Base-by-base conservation (phyloP, 352 stramenopile genomes). In the Hyaloperonospora arabidopsidis region DNA sequence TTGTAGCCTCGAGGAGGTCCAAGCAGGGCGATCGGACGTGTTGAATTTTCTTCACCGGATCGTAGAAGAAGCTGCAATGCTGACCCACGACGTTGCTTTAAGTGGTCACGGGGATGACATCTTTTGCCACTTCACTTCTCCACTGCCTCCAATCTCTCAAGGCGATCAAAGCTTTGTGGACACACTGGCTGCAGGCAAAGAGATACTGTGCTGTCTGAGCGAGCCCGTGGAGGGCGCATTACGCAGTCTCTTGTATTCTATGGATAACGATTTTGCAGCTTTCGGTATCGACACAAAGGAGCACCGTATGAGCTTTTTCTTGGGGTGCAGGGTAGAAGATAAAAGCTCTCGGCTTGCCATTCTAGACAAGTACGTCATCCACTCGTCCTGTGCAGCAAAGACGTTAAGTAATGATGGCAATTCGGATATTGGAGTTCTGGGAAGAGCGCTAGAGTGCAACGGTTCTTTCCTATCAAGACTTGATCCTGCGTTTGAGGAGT, bases 221-320 rank as follows among this genome's bases (percentile, higher is more conserved):
- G 53, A 69, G 8, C 66, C 68, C 17, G 65, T 85, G 15, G 65
- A 84, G 23, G 51, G 5, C 10, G 67, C 59, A 4, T 53, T 89
- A 23, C 65, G 70, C 13, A 67, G 65, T 25, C 57, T 89, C 23
- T 59, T 92, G 39, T 76, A 73, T n/a, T 76, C 76, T 11, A 76
- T 80, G 57, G 74, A 83, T 17, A 67, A 82, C 19, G 71, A 86
- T 15, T 83, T 92, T 48, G 58, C 54, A 45, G 69, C 72, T n/a
- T 90, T 87, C 56, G 82, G 77, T 22, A 88, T 92, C 49, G 79
- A 92, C 40, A 83, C 71, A 1, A 58, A 67, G 34, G 54, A 68
- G 4, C 76, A 90, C 35, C 76, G 68, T 0, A 57, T 87, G 19
- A 85, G 76, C 45, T 92, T 92, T 46, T 85, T 88, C 19, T 52